Percentiles rank a stretch among this genome's conserved stretches.
Conservation (phyloP, 2,329 filamentous ascomycete species). For the Plenodomus biglobosus region DNA sequence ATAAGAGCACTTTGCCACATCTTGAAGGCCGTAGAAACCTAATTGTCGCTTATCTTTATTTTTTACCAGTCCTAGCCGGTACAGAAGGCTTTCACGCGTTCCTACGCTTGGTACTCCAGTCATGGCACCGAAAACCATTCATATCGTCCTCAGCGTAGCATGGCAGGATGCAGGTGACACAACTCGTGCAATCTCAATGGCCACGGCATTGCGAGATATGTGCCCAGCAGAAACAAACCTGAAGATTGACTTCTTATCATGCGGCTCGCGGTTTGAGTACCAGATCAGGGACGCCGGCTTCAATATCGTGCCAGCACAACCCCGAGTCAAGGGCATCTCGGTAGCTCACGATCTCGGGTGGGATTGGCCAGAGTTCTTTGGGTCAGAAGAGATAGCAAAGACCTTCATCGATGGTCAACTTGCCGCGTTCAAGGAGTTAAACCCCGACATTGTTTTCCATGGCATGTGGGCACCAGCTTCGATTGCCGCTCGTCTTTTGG, state of each 20-base stretch:
- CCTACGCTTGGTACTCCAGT: too few species aligned
- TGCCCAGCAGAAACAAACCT: slow-evolving; percentile 29
- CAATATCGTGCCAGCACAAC: slow-evolving; percentile 34
- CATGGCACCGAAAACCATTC: slow-evolving; percentile 20
- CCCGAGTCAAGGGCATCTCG: slow-evolving; percentile 34
- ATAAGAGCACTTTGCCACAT: not conserved
- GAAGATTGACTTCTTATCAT: slow-evolving; percentile 35
- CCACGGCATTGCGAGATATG: slow-evolving; percentile 30
- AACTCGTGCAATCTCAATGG: slow-evolving; percentile 36
- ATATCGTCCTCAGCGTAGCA: slow-evolving; percentile 37
- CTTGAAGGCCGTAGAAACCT: not conserved
- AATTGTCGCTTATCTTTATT: not conserved
- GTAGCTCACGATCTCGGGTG: slow-evolving; percentile 39
- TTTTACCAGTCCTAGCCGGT: not conserved
- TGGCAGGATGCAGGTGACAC: slow-evolving; percentile 40
- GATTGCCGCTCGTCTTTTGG: slow-evolving; percentile 33
- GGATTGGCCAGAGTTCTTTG: slow-evolving; percentile 41
- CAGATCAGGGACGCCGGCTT: slow-evolving; percentile 37
- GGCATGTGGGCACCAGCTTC: slow-evolving; percentile 41
- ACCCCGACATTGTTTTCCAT: slow-evolving; percentile 40
- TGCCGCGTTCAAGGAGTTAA: slow-evolving; percentile 29
- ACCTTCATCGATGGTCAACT: slow-evolving; percentile 38
- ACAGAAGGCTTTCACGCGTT: not conserved
- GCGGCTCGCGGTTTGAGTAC: slow-evolving; percentile 35
- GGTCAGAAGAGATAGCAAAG: slow-evolving; percentile 34